Base-by-base conservation (phyloP, 2,329 filamentous ascomycete species). In the Ophiostoma populinum region DNA sequence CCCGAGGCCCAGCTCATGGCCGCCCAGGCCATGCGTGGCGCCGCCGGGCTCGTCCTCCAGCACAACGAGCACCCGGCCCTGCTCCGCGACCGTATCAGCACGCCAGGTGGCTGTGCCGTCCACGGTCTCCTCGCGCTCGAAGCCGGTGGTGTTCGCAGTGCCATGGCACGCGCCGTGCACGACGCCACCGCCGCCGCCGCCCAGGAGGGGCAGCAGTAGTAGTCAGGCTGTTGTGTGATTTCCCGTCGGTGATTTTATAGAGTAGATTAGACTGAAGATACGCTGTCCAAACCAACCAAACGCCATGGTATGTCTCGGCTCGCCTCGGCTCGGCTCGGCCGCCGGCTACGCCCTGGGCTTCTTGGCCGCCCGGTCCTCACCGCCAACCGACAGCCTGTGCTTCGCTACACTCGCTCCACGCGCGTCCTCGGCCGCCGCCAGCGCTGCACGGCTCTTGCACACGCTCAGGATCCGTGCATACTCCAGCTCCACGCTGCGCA, bases 61-160 rank as follows among this genome's bases (percentile, higher is more conserved):
- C 24, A 39, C 28, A 78, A 78, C 11, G 77, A 83, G 51, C 80
- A 86, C 52, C 81, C 80, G 2, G 78, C 79, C 12, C 55, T 83
- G 16, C 55, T 86, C 35, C 65, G 74, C 34, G 80, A 87, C 46
- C 80, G 80, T 56, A 75, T 83, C n/a, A 73, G 62, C 44, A 83
- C 78, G 1, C 78, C 80, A 0, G 80, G 77, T 5, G 80, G 80
- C 1, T 85, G 78, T 54, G 85, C 78, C 5, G 82, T 85, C 42
- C 74, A 71, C 2, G 81, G 80, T 1, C 53, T 86, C 34, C 51
- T 82, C 46, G 73, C 78, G 5, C 56, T 87, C 6, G 80, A 87
- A 53, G 79, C 87, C 47, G 76, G 75, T 8, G 59, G 65, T 7
- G 69, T 82, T 7, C 66, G 79, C 45, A 76, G 75, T 5, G 67